phyloP scores from a whole-genome alignment of 306 rosid species.

The Pyrus communis region DNA sequence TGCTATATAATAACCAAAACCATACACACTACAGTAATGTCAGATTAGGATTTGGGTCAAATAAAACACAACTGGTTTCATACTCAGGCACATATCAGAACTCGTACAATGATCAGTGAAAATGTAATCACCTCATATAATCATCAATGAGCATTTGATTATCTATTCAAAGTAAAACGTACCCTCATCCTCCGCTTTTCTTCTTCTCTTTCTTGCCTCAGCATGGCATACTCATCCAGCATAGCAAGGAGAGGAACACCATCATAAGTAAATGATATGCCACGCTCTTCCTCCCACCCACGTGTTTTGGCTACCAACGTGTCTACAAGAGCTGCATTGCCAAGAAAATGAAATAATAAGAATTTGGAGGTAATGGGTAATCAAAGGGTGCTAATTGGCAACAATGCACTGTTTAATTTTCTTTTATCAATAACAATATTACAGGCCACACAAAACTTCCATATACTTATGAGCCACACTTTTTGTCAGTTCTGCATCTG shows the following conservation, averaged over 20 bases:
- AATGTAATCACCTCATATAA: not conserved
- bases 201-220: constrained; percentile 95
- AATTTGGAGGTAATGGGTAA: not conserved
- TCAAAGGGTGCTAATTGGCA: constrained; percentile 7
- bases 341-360: constrained; percentile 15
- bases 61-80: not conserved
- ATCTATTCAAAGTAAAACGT: constrained; percentile 11
- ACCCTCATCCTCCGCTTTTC: constrained; percentile 94
- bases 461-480: not conserved
- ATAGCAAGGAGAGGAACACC: constrained; percentile 98
- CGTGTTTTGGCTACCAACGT: constrained; percentile 89
- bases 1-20: not conserved
- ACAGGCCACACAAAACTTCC: not conserved
- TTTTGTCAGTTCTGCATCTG: not conserved
- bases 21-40: not conserved
- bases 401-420: not conserved
- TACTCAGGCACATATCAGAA: not conserved
- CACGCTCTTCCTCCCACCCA: constrained; percentile 90
- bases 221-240: constrained; percentile 98
- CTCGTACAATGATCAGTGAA: not conserved
- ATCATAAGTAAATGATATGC: constrained; percentile 69
- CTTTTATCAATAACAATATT: not conserved
- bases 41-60: not conserved
- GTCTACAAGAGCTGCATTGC: constrained; percentile 78
- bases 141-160: not conserved